These are phyloP conservation scores for Candida vaughaniae DNA, from an alignment of 805 yeast species.

Conservation along the genomic window DNA sequence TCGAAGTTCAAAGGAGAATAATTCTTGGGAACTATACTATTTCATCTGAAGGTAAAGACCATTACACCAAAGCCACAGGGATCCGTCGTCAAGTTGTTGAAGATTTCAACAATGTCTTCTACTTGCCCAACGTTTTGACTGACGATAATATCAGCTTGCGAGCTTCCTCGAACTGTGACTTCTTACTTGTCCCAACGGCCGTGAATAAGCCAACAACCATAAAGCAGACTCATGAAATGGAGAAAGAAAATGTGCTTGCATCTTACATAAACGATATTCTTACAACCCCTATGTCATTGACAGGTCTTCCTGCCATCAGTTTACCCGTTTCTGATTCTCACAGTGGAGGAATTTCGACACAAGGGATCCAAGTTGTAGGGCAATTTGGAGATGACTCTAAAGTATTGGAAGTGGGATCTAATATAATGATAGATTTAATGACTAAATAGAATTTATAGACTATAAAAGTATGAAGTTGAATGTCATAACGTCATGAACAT, in stretches of 20 bases:
- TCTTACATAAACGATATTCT: slow-evolving; percentile 79
- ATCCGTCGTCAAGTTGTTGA: slow-evolving; percentile 58
- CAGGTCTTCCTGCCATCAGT: slow-evolving; percentile 84
- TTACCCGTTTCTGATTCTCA: slow-evolving; percentile 56
- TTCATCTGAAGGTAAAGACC: slow-evolving; percentile 72
- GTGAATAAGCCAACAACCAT: slow-evolving; percentile 54
- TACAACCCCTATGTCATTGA: slow-evolving; percentile 87
- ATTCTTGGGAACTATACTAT: slow-evolving; percentile 83
- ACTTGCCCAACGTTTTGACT: slow-evolving; percentile 40
- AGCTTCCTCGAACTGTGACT: slow-evolving; percentile 42
- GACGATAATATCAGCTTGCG: not conserved
- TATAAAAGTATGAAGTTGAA: slow-evolving; percentile 27
- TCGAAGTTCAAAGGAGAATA: slow-evolving; percentile 80
- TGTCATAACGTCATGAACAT: slow-evolving; percentile 32
- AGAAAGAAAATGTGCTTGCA: slow-evolving; percentile 48
- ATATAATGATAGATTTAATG: not conserved
- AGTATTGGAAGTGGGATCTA: slow-evolving; percentile 44
- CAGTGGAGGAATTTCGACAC: slow-evolving; percentile 20
- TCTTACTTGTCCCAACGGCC: slow-evolving; percentile 74
- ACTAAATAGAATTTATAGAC: slow-evolving; percentile 8
- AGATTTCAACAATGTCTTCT: slow-evolving; percentile 68
- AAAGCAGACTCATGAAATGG: slow-evolving; percentile 36
- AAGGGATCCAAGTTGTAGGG: slow-evolving; percentile 80
- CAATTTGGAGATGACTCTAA: slow-evolving; percentile 80
- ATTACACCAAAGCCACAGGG: slow-evolving; percentile 72